These are phyloP conservation scores for Chiua virens DNA, from an alignment of 768 basidiomycete genomes.

Conservation along the genomic window DNA sequence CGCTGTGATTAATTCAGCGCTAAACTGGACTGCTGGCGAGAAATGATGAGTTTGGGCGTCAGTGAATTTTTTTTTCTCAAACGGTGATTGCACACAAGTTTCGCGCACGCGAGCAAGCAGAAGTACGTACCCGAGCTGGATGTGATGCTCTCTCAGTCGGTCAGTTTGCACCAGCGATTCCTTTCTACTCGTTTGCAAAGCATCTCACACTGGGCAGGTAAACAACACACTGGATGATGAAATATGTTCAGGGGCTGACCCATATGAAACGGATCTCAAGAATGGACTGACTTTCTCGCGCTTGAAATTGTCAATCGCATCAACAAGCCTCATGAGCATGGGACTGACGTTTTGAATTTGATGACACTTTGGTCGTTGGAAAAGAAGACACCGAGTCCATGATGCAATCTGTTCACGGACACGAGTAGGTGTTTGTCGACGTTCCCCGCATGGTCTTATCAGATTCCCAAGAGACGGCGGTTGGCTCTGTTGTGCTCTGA, in stretches of 20 bases:
- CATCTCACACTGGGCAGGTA: constrained; percentile 25
- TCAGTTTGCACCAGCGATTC: constrained; percentile 25
- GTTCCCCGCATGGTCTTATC: not conserved
- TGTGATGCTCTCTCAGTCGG: constrained; percentile 57
- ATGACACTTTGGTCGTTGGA: constrained; percentile 79
- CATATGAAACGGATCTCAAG: constrained; percentile 40
- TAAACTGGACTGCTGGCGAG: too few species aligned
- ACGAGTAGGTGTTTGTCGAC: constrained; percentile 44
- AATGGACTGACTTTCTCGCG: constrained; percentile 56
- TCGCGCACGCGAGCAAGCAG: too few species aligned
- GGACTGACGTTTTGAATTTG: constrained; percentile 54
- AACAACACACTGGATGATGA: constrained; percentile 66
- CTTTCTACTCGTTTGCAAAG: too few species aligned
- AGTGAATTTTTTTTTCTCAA: too few species aligned
- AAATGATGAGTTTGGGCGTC: too few species aligned
- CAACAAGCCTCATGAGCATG: constrained; percentile 49
- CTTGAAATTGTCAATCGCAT: constrained; percentile 54
- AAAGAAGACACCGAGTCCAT: constrained; percentile 54
- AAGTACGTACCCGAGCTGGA: constrained; percentile 30
- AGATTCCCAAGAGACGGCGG: constrained; percentile 57
- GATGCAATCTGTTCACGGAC: constrained; percentile 62
- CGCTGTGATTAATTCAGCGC: too few species aligned
- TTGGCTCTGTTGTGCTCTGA: constrained; percentile 66
- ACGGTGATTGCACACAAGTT: too few species aligned
- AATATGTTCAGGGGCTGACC: constrained; percentile 58